phyloP scores from a whole-genome alignment of 306 rosid species.

The Trichosanthes truncata region DNA sequence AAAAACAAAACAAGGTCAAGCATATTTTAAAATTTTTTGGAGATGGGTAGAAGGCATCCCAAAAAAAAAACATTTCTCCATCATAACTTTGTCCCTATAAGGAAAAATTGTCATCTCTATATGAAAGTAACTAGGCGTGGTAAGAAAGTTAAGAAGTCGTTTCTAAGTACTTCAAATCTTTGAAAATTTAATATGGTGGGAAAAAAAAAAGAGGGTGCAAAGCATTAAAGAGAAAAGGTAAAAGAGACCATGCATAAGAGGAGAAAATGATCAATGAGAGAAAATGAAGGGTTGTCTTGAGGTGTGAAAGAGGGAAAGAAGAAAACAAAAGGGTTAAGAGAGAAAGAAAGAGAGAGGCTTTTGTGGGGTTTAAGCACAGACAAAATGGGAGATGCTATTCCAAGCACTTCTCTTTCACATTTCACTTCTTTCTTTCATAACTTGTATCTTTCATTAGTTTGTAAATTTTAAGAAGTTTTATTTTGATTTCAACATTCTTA shows the following conservation, averaged over 20 bases:
- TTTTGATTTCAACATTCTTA: too few species aligned
- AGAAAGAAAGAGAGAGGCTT: conserved; percentile 27
- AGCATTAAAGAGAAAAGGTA: conserved; percentile 7
- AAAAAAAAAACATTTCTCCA: neutral
- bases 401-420: conserved; percentile 25
- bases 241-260: neutral
- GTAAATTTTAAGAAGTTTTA: too few species aligned
- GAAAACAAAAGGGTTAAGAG: conserved; percentile 6
- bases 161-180: neutral
- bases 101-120: neutral
- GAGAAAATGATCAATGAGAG: neutral
- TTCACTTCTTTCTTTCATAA: conserved; percentile 11
- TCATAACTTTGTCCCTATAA: neutral
- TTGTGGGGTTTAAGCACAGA: conserved; percentile 17
- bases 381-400: conserved; percentile 65
- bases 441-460: conserved; percentile 17
- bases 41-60: neutral
- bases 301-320: conserved; percentile 6
- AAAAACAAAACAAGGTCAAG: too few species aligned
- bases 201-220: neutral
- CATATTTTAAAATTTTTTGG: neutral
- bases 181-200: neutral
- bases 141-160: neutral
- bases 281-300: conserved; percentile 10
- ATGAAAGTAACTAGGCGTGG: neutral